A percentile compares a stretch with the other conserved stretches of the same genome.
Evolutionary conservation across 495 filamentous ascomycete genomes (phyloP).

Genomic region (Lasiosphaeria ovina): DNA sequence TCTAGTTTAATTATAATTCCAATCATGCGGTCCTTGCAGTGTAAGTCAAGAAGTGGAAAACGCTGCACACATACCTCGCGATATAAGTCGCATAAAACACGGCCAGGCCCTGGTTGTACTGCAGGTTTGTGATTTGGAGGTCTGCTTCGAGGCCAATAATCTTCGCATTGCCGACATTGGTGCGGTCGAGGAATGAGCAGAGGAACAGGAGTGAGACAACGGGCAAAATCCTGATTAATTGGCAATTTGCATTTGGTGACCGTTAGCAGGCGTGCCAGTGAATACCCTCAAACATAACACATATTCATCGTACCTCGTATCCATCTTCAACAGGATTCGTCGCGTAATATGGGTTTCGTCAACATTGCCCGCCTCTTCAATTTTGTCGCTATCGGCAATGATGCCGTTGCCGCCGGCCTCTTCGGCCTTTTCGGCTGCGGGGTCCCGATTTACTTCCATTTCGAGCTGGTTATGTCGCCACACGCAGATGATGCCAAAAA

Average conservation of each 20-base stretch:
- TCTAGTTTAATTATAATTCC: too few relatives aligned
- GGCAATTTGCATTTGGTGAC: not conserved
- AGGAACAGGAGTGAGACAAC: conserved; percentile 48
- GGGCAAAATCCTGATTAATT: conserved; percentile 43
- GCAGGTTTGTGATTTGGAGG: conserved; percentile 58
- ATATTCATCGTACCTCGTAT: conserved; percentile 17
- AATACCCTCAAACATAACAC: too few relatives aligned
- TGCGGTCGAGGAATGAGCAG: conserved; percentile 70
- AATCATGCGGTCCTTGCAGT: too few relatives aligned
- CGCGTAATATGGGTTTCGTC: conserved; percentile 11
- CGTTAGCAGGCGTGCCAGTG: too few relatives aligned
- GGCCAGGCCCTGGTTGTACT: conserved; percentile 66
- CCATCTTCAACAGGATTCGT: conserved; percentile 25
- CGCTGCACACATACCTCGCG: conserved; percentile 28
- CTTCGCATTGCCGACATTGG: conserved; percentile 82
- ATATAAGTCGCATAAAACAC: conserved; percentile 59
- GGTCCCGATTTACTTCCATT: conserved; percentile 4
- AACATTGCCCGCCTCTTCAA: conserved; percentile 5
- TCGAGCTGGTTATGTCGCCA: not conserved
- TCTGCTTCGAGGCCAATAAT: conserved; percentile 66
- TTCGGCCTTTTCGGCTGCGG: conserved; percentile 9
- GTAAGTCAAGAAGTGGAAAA: not conserved
- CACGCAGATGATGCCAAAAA: not conserved
- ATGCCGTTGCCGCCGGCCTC: conserved; percentile 1
- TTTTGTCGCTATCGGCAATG: not conserved